Evolutionary conservation across 768 basidiomycete genomes (phyloP), one percentile per base, ranked within the genome.

Genomic region (Postia placenta): DNA sequence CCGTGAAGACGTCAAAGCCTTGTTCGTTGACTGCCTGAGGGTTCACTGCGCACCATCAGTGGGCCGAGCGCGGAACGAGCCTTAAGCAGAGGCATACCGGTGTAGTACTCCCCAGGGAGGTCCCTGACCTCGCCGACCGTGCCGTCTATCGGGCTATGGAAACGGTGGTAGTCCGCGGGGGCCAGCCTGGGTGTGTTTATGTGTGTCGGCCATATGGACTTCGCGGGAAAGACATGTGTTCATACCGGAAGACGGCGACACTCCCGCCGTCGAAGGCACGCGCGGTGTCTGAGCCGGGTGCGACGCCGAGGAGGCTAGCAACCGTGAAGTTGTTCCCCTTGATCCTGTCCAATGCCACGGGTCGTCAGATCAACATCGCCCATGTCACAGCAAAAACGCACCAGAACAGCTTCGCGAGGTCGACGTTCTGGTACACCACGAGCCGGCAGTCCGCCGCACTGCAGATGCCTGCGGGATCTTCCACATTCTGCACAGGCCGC

Each of bases 161-260:
- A 89, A 12, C 87, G 79, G 60, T 91, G 88, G 57, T 90, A 90
- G 60, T 91, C 88, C 7, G 81, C 75, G 0, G 87, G 90, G 0
- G 90, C 87, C 15, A 92, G 78, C 6, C 63, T 60, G 44, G 5
- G 9, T 12, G 14, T n/a, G n/a, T n/a, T n/a, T n/a, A 19, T 6
- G 39, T 23, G 28, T 27, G 28, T 46, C 7, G 25, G 26, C 12
- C 14, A 42, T 7, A 26, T 11, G 11, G 11, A 25, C 24, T 5
- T 23, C 45, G 36, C 11, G 22, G 14, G 4, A 33, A 20, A 22
- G 24, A 41, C 19, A 11, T 7, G 12, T 7, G 4, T n/a, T 28
- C 52, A 11, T 20, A 60, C 45, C 88, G 73, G 64, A 86, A 84
- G 49, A 85, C 79, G 0, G 85, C 85, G 1, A 90, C 60, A 20